Evolutionary conservation across 768 basidiomycete species (phyloP), one percentile per base, ranked within the genome.

Genomic region (Suillus subaureus): DNA sequence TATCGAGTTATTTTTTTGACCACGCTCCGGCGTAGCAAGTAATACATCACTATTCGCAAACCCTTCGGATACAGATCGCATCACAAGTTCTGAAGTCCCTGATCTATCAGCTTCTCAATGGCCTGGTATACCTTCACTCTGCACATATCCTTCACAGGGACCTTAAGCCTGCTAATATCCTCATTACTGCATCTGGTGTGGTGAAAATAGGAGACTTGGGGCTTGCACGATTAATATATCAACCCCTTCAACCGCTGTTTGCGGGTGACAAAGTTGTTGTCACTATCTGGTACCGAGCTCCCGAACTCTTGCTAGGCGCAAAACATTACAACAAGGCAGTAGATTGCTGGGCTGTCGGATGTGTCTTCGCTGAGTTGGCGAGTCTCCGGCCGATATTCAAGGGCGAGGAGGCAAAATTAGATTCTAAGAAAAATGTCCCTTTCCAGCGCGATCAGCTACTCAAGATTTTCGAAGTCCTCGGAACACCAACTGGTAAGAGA

Each of bases 161-260:
- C 76, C 87, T 99, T 70, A 99, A 99, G 78, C 97, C 97, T 0
- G 97, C 97, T 16, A 99, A 99, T 73, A 98, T 99, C 78, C 92
- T 99, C 65, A 96, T 99, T 65, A 97, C 90, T 15, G 87, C 92
- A 18, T 72, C 79, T 12, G 97, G 97, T 2, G 85, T 93, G 43
- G 95, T 99, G 72, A 99, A 99, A 79, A 99, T 99, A 61, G 97
- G 96, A n/a, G 97, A 99, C 75, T 82, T 99, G 1, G 97, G 97
- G 28, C 87, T 99, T 18, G 97, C 97, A 1, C 86, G 97, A 39
- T 84, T 99, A 37, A 90, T 93, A 65, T 91, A 95, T 72, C 89
- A 94, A 66, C 97, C 97, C 7, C 83, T 99, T 2, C 96, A 97
- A 69, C 90, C 92, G 1, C 82, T 99, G 2, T 95, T 93, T 74